Conservation (phyloP, 1,284 basidiomycete genomes). For the Austropuccinia psidii region DNA sequence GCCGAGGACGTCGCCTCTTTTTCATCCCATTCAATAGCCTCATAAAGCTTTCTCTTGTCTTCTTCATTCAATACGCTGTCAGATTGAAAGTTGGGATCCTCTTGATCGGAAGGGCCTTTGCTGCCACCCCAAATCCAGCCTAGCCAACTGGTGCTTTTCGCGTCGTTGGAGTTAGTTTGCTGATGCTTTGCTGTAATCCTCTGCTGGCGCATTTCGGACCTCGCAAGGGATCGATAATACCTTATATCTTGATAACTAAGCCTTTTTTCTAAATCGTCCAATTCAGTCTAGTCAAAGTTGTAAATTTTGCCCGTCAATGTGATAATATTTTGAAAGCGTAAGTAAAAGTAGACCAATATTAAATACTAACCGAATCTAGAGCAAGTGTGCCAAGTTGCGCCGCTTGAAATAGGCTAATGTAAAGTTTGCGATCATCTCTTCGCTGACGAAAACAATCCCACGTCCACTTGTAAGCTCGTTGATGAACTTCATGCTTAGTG, state of each 20-base stretch:
- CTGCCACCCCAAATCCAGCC: slow-evolving; percentile 71
- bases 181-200: slow-evolving; percentile 54
- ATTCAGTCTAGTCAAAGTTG: too few species aligned
- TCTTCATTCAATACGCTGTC: slow-evolving; percentile 75
- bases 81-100: slow-evolving; percentile 50
- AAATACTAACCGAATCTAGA: too few species aligned
- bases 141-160: slow-evolving; percentile 59
- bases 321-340: too few species aligned
- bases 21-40: slow-evolving; percentile 83
- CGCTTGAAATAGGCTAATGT: too few species aligned
- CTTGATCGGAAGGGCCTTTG: slow-evolving; percentile 44
- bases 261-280: slow-evolving; percentile 69
- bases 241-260: slow-evolving; percentile 91
- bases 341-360: too few species aligned
- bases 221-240: slow-evolving; percentile 93
- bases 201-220: slow-evolving; percentile 81
- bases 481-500: too few species aligned
- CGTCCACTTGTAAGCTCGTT: too few species aligned
- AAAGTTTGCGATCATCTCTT: too few species aligned
- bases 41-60: slow-evolving; percentile 85
- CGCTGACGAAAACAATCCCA: too few species aligned
- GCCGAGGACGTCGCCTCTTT: slow-evolving; percentile 60
- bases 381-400: too few species aligned
- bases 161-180: slow-evolving; percentile 50
- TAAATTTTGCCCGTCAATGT: too few species aligned